Percentiles rank a stretch among this genome's conserved stretches.
Conservation (phyloP, 768 basidiomycete genomes). For the Sarcomyxa edulis region DNA sequence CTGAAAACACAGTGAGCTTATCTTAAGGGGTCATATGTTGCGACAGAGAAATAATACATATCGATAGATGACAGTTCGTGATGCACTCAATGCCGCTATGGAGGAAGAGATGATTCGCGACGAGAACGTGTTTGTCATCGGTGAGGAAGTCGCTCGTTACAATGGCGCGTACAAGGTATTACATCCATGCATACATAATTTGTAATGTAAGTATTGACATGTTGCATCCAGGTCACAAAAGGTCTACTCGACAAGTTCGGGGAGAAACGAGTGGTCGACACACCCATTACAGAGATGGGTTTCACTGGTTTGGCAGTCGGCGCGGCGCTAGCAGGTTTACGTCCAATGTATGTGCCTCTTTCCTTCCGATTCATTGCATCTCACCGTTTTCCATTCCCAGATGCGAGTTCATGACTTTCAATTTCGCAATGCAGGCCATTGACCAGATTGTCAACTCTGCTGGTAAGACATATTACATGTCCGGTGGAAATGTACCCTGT, state of each 20-base stretch:
- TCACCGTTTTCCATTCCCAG: slow-evolving; percentile 29
- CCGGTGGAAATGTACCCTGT: slow-evolving; percentile 96
- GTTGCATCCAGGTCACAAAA: slow-evolving; percentile 77
- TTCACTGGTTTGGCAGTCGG: slow-evolving; percentile 97
- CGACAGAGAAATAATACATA: background rate
- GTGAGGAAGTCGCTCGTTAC: slow-evolving; percentile 98
- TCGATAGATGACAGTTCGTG: slow-evolving; percentile 97
- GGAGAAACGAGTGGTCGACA: slow-evolving; percentile 97
- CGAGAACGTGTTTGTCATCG: slow-evolving; percentile 90
- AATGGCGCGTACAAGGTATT: slow-evolving; percentile 93
- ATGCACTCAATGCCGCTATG: slow-evolving; percentile 96
- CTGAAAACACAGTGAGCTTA: slow-evolving; percentile 33
- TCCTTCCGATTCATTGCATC: slow-evolving; percentile 5
- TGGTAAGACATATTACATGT: slow-evolving; percentile 99
- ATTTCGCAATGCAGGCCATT: slow-evolving; percentile 99
- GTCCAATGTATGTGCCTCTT: slow-evolving; percentile 66
- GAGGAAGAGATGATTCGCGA: slow-evolving; percentile 99
- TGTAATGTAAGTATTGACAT: slow-evolving; percentile 6
- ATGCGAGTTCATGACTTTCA: slow-evolving; percentile 99
- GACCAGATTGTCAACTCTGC: slow-evolving; percentile 99
- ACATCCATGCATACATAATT: slow-evolving; percentile 3
- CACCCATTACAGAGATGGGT: slow-evolving; percentile 97
- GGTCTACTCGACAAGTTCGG: slow-evolving; percentile 99
- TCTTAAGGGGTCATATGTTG: background rate
- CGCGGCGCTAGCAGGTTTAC: slow-evolving; percentile 88